phyloP scores from a whole-genome alignment of 2,329 filamentous ascomycete species.

The Laburnicola sp. region DNA sequence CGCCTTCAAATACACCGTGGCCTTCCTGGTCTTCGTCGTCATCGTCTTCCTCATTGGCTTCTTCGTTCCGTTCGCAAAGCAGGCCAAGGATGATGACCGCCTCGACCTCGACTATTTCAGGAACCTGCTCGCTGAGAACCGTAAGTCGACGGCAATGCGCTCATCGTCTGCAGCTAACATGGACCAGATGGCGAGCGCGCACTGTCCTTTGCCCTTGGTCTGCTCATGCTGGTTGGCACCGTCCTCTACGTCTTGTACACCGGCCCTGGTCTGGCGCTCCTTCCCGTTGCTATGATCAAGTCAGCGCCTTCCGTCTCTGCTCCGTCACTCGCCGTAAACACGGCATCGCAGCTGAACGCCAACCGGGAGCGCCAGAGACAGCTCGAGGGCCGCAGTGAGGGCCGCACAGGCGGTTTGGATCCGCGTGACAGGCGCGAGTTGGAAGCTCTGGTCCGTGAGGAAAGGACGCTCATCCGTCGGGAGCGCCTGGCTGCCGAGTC shows the following conservation, averaged over 20 bases:
- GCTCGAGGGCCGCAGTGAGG: conserved; percentile 81
- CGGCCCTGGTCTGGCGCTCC: conserved; percentile 80
- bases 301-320: conserved; percentile 84
- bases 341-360: conserved; percentile 76
- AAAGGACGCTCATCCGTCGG: conserved; percentile 86
- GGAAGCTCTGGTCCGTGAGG: conserved; percentile 83
- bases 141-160: conserved; percentile 48
- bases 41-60: conserved; percentile 90
- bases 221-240: conserved; percentile 86
- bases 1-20: conserved; percentile 88
- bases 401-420: conserved; percentile 73
- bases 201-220: conserved; percentile 82
- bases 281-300: conserved; percentile 90
- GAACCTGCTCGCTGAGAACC: conserved; percentile 78
- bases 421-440: conserved; percentile 87
- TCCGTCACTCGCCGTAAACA: conserved; percentile 75
- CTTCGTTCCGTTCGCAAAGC: conserved; percentile 81
- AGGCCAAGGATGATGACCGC: conserved; percentile 63
- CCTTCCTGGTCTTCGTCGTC: conserved; percentile 77
- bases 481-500: conserved; percentile 85
- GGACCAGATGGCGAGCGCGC: conserved; percentile 78
- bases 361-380: conserved; percentile 93
- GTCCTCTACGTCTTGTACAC: conserved; percentile 88
- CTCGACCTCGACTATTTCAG: conserved; percentile 92
- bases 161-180: conserved; percentile 18